phyloP scores from a whole-genome alignment of 352 stramenopile species.

The Globisporangium iwayamae region DNA sequence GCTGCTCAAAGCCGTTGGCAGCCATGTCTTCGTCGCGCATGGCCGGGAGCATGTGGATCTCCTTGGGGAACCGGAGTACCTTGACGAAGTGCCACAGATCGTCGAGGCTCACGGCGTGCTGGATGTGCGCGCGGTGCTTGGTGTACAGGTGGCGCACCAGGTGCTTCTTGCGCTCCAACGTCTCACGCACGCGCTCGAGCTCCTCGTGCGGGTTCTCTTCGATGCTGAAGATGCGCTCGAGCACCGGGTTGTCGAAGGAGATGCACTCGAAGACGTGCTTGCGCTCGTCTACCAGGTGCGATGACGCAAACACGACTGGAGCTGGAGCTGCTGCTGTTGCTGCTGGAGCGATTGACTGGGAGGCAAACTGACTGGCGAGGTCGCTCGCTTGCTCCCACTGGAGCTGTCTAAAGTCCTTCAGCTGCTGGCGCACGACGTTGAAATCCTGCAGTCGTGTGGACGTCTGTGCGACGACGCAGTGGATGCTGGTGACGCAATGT shows the following conservation, averaged over 20 bases:
- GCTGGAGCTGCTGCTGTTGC: neutral
- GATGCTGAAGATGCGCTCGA: slow-evolving; percentile 55
- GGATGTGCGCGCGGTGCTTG: slow-evolving; percentile 30
- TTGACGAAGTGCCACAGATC: slow-evolving; percentile 74
- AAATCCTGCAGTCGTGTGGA: slow-evolving; percentile 34
- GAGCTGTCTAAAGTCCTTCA: slow-evolving; percentile 32
- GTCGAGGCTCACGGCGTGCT: slow-evolving; percentile 53
- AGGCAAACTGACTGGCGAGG: slow-evolving; percentile 37
- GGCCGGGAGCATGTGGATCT: slow-evolving; percentile 54
- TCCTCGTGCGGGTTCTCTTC: slow-evolving; percentile 51
- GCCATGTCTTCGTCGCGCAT: slow-evolving; percentile 52
- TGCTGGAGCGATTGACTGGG: slow-evolving; percentile 2
- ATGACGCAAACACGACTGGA: neutral
- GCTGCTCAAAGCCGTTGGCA: slow-evolving; percentile 39
- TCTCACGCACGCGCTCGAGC: slow-evolving; percentile 30
- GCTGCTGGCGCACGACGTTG: slow-evolving; percentile 21
- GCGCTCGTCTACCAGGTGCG: slow-evolving; percentile 27
- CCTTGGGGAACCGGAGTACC: slow-evolving; percentile 44
- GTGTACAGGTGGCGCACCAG: slow-evolving; percentile 56
- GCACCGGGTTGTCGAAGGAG: slow-evolving; percentile 46
- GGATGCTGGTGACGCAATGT: slow-evolving; percentile 30
- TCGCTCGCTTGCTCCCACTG: slow-evolving; percentile 56
- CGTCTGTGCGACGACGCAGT: slow-evolving; percentile 28
- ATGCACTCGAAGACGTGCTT: slow-evolving; percentile 60
- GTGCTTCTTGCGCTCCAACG: slow-evolving; percentile 55